A percentile compares a stretch with the other conserved stretches of the same genome.
phyloP scores from a whole-genome alignment of 495 filamentous ascomycete species.

The Podospora appendiculata region DNA sequence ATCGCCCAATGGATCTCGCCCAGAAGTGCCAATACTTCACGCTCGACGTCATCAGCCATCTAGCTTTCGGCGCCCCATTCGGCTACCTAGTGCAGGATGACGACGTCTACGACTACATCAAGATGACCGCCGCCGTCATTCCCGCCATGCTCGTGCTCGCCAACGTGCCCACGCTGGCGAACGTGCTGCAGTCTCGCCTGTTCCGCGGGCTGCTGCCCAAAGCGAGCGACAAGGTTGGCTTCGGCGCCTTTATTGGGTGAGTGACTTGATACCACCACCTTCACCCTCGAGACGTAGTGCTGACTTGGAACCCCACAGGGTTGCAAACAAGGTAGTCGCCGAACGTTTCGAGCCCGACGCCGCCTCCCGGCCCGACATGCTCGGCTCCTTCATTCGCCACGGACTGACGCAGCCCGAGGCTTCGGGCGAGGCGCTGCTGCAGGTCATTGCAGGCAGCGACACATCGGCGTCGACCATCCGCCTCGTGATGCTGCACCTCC shows the following conservation, averaged over 20 bases:
- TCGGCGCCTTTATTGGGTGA: constrained; percentile 45
- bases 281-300: neutral
- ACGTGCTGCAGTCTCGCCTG: constrained; percentile 44
- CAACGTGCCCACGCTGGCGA: constrained; percentile 28
- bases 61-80: constrained; percentile 23
- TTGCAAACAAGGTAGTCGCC: constrained; percentile 23
- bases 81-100: constrained; percentile 18
- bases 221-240: constrained; percentile 42
- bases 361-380: constrained; percentile 26
- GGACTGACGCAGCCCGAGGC: constrained; percentile 21
- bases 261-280: neutral
- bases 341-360: constrained; percentile 23
- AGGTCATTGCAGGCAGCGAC: constrained; percentile 53
- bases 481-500: constrained; percentile 42
- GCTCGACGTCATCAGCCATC: constrained; percentile 22
- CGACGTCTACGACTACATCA: constrained; percentile 18
- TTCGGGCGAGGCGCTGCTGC: constrained; percentile 30
- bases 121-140: constrained; percentile 42
- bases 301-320: neutral
- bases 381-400: constrained; percentile 28
- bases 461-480: constrained; percentile 54
- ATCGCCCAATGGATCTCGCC: constrained; percentile 32
- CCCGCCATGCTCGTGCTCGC: constrained; percentile 40
- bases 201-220: constrained; percentile 50
- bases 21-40: constrained; percentile 22